Evolutionary conservation across 441 rosid genomes (phyloP).

Genomic region (Erysimum pusillum): DNA sequence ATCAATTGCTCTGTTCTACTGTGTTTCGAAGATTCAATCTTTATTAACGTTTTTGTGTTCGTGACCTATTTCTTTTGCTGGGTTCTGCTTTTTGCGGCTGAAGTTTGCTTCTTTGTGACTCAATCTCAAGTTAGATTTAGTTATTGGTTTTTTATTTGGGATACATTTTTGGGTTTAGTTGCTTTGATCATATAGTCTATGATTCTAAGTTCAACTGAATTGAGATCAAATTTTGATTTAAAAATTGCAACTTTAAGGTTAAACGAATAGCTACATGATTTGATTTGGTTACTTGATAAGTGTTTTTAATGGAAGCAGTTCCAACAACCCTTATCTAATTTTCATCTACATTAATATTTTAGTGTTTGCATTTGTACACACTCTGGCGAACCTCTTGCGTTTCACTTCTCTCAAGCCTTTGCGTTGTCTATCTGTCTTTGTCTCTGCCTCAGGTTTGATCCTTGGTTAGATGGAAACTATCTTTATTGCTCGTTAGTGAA

Average conservation of each 20-base stretch:
- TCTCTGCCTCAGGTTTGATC: conserved; percentile 44
- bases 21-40: too few relatives aligned
- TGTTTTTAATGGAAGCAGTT: neutral
- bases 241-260: neutral
- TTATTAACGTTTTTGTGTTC: too few relatives aligned
- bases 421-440: conserved; percentile 40
- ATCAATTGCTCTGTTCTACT: too few relatives aligned
- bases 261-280: too few relatives aligned
- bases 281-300: neutral
- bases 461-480: neutral
- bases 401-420: conserved; percentile 31
- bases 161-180: too few relatives aligned
- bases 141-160: too few relatives aligned
- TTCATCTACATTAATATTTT: neutral
- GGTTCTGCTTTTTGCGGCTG: too few relatives aligned
- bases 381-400: conserved; percentile 26
- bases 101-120: too few relatives aligned
- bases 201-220: too few relatives aligned
- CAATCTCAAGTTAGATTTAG: too few relatives aligned
- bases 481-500: neutral
- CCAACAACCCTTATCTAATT: neutral
- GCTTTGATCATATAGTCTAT: too few relatives aligned
- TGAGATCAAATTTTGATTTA: neutral
- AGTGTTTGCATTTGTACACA: neutral
- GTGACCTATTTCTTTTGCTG: too few relatives aligned